phyloP scores from a whole-genome alignment of 768 basidiomycete species.

The Amanita thiersii region DNA sequence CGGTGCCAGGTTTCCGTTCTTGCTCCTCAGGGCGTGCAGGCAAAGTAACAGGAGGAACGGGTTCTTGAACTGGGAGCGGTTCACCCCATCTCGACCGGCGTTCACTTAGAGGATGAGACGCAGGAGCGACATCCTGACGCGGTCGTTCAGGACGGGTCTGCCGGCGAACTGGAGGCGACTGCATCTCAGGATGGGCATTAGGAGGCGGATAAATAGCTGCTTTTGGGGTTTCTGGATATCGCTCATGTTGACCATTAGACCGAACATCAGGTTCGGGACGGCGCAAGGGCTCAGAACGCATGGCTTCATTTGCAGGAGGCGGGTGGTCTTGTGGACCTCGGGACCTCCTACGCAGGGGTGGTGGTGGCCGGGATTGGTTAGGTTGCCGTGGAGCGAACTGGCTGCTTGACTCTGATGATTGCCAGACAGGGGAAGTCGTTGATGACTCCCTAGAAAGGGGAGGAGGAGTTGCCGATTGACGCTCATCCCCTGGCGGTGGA shows the following conservation, averaged over 20 bases:
- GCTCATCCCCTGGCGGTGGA: conserved; percentile 7
- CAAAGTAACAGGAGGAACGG: not conserved
- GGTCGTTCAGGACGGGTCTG: conserved; percentile 2
- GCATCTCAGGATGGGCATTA: not conserved
- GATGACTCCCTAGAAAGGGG: conserved; percentile 22
- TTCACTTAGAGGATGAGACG: not conserved
- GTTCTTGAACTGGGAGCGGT: not conserved
- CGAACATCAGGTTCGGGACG: conserved; percentile 1
- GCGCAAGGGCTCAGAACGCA: not conserved
- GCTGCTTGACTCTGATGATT: conserved; percentile 11
- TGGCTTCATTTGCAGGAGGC: not conserved
- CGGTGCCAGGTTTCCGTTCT: not conserved
- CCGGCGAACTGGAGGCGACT: not conserved
- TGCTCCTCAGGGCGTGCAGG: not conserved
- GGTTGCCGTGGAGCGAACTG: conserved; percentile 10
- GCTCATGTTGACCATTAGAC: not conserved
- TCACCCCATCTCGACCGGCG: conserved; percentile 5
- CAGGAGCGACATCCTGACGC: not conserved
- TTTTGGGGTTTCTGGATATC: not conserved
- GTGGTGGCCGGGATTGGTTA: conserved; percentile 10
- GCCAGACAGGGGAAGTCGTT: conserved; percentile 16
- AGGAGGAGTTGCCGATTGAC: conserved; percentile 19
- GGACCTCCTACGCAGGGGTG: conserved; percentile 12
- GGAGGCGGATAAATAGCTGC: not conserved
- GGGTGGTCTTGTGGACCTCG: not conserved